Percentiles rank a stretch among this genome's conserved stretches.
phyloP scores from a whole-genome alignment of 345 rosid species.

The Eucalyptus caleyi region DNA sequence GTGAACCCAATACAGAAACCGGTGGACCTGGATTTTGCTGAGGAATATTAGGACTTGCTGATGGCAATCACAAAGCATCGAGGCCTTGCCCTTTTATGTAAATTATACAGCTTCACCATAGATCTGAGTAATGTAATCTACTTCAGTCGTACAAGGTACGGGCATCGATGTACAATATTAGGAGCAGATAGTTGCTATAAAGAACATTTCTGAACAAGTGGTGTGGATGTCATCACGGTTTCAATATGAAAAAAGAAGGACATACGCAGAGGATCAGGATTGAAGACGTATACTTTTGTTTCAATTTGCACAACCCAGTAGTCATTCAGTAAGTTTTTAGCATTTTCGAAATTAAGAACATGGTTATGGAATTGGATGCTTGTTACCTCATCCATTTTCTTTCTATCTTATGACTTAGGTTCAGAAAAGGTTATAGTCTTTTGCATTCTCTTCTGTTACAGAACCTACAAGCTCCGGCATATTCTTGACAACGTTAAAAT shows the following conservation, averaged over 20 bases:
- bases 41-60: not conserved
- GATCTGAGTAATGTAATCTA: not conserved
- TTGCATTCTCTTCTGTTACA: not conserved
- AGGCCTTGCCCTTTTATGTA: not conserved
- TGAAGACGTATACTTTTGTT: not conserved
- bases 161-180: not conserved
- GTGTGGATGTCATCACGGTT: not conserved
- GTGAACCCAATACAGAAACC: constrained; percentile 11
- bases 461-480: not conserved
- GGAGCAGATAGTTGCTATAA: not conserved
- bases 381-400: not conserved
- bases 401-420: not conserved
- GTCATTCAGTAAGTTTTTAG: not conserved
- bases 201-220: not conserved
- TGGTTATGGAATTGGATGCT: not conserved
- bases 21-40: constrained; percentile 9
- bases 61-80: not conserved
- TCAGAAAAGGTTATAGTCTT: not conserved
- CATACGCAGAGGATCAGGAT: not conserved
- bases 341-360: not conserved
- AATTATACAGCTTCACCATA: not conserved
- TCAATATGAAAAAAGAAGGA: not conserved
- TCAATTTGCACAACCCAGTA: not conserved
- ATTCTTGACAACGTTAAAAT: not conserved
- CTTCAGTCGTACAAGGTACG: not conserved